Evolutionary conservation across 2,329 filamentous ascomycete species (phyloP).

Genomic region (Nigrospora sphaerica): DNA sequence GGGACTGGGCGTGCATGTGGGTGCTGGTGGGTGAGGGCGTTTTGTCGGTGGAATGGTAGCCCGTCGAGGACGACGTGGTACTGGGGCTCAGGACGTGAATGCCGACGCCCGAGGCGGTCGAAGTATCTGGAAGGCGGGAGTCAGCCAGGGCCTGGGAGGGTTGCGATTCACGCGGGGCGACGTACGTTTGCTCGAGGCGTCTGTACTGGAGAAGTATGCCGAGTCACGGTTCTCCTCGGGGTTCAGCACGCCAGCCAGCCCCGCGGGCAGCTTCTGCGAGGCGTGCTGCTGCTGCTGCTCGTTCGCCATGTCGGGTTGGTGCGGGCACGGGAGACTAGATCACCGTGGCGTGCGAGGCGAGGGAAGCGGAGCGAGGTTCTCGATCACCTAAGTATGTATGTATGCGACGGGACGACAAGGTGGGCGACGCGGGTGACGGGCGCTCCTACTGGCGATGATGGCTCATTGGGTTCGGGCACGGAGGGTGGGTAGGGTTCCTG

Average conservation of each 20-base stretch:
- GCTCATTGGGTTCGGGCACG: too few relatives aligned
- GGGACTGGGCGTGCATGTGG: constrained; percentile 41
- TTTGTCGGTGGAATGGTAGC: constrained; percentile 50
- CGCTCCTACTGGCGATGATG: too few relatives aligned
- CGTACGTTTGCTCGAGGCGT: constrained; percentile 45
- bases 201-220: constrained; percentile 42
- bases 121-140: constrained; percentile 28
- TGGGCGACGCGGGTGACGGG: too few relatives aligned
- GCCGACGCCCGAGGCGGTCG: constrained; percentile 35
- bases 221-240: constrained; percentile 45
- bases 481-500: too few relatives aligned
- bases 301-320: constrained; percentile 22
- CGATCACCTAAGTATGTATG: too few relatives aligned
- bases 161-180: constrained; percentile 5
- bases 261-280: constrained; percentile 39
- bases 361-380: too few relatives aligned
- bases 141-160: neutral
- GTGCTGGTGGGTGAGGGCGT: constrained; percentile 54
- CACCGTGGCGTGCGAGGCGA: too few relatives aligned
- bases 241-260: constrained; percentile 44
- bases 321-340: too few relatives aligned
- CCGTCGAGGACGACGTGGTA: constrained; percentile 27
- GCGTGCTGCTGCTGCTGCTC: constrained; percentile 28
- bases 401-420: too few relatives aligned
- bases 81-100: constrained; percentile 28